Base-by-base conservation (phyloP, 2,329 filamentous ascomycete species). In the Mycosphaerella sp. region DNA sequence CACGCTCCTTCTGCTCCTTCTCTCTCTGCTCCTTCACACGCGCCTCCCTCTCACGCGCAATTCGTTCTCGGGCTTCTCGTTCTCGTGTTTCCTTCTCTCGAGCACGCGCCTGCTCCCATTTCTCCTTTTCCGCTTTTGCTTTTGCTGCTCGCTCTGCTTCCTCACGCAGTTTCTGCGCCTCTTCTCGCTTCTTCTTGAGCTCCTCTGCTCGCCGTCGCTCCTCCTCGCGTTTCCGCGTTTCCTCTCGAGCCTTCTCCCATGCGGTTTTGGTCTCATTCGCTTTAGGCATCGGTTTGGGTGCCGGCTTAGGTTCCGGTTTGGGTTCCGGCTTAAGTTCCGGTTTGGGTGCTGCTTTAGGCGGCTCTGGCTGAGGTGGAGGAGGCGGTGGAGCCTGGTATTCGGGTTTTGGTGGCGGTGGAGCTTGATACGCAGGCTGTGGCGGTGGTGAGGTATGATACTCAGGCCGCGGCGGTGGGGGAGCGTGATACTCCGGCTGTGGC, bases 171-270 rank as follows among this genome's bases (percentile, higher is more conserved):
- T 74, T 74, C 54, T 74, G 71, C 59, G 80, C 81, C 58, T 80
- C 77, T 58, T 85, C 82, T 5, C 80, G 80, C 52, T 67, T 69
- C 57, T 63, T 66, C 80, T 62, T 84, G 80, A 81, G 80, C 58
- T 80, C 77, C 58, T 86, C 83, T 2, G 80, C 81, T 34, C 66
- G 63, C 49, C 66, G 69, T 29, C 82, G 81, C 59, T 86, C 82
- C 59, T 84, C 83, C 60, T 85, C 83, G 52, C 78, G 78, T 54
- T 75, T 79, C 42, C 80, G 75, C 17, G 80, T 85, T 60, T 87
- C 84, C 64, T 87, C 84, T 51, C 84, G 76, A 3, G 83, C 84
- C 66, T 81, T 85, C 61, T 87, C 83, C 84, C 84, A 87, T 0
- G 74, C 55, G 55, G 62, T 56, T 45, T 64, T 56, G 10, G 63